Conservation (phyloP, 2,329 filamentous ascomycete species). For the Didymella glomerata region DNA sequence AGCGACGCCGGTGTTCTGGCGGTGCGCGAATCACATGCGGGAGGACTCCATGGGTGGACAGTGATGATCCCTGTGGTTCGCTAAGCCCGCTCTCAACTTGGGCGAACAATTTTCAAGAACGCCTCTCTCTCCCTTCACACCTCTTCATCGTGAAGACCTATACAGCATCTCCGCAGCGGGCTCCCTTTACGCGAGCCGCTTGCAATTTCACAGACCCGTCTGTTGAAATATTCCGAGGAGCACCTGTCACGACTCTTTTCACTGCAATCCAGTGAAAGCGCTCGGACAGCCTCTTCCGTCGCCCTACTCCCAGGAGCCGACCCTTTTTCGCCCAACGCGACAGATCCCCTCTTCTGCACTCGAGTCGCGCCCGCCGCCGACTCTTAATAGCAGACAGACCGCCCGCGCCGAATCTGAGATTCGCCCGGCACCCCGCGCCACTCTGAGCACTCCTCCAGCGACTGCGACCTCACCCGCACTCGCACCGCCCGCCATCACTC, state of each 20-base stretch:
- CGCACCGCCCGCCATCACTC: constrained; percentile 21
- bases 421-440: constrained; percentile 32
- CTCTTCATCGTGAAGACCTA: constrained; percentile 49
- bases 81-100: constrained; percentile 35
- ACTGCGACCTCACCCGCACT: constrained; percentile 16
- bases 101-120: constrained; percentile 36
- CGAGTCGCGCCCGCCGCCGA: constrained; percentile 38
- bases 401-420: constrained; percentile 44
- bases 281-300: constrained; percentile 46
- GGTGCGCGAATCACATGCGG: constrained; percentile 24
- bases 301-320: constrained; percentile 42
- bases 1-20: background rate
- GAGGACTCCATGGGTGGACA: constrained; percentile 11
- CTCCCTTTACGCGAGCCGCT: constrained; percentile 47
- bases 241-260: constrained; percentile 45
- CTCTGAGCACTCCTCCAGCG: constrained; percentile 6
- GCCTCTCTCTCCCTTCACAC: constrained; percentile 31
- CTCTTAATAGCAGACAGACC: constrained; percentile 35
- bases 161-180: constrained; percentile 43
- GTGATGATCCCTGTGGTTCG: constrained; percentile 25
- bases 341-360: constrained; percentile 35
- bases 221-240: constrained; percentile 49
- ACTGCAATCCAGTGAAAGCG: constrained; percentile 43
- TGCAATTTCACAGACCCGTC: constrained; percentile 50
- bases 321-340: constrained; percentile 35